These are phyloP conservation scores for Phytophthora constricta DNA, from an alignment of 352 stramenopile genomes.

Conservation along the genomic window DNA sequence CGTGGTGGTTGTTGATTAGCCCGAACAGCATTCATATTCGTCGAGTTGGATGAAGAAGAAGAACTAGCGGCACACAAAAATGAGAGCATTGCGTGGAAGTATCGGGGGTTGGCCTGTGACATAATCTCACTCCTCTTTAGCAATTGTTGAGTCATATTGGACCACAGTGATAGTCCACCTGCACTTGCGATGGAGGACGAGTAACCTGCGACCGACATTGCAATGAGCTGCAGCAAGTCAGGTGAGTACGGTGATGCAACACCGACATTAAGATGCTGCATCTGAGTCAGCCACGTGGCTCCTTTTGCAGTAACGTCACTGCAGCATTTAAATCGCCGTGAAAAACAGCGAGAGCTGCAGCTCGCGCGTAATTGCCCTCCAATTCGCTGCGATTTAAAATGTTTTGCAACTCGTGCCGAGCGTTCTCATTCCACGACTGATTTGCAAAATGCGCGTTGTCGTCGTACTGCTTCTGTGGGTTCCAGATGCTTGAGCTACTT, in stretches of 20 bases:
- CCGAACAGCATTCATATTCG: conserved; percentile 30
- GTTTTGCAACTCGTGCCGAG: conserved; percentile 61
- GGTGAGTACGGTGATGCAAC: conserved; percentile 52
- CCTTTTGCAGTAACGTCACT: conserved; percentile 75
- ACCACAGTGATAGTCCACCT: conserved; percentile 68
- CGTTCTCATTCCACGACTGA: conserved; percentile 60
- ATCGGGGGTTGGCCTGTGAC: conserved; percentile 63
- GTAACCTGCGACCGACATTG: conserved; percentile 88
- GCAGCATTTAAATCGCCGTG: conserved; percentile 79
- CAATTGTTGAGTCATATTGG: conserved; percentile 79
- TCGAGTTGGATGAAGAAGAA: conserved; percentile 35
- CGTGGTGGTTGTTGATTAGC: conserved; percentile 41
- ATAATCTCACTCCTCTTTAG: conserved; percentile 79
- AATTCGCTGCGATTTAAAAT: conserved; percentile 69
- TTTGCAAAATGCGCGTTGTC: conserved; percentile 49
- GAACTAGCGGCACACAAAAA: conserved; percentile 69
- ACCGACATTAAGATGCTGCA: conserved; percentile 52
- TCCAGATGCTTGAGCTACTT: conserved; percentile 75
- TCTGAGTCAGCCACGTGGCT: conserved; percentile 66
- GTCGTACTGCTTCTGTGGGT: conserved; percentile 64
- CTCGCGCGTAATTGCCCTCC: conserved; percentile 70
- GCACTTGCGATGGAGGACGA: conserved; percentile 55
- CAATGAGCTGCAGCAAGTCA: conserved; percentile 88
- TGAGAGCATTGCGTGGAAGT: conserved; percentile 83
- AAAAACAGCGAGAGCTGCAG: conserved; percentile 82